phyloP scores from a whole-genome alignment of 2,329 filamentous ascomycete species.

The Aspergillus persii region DNA sequence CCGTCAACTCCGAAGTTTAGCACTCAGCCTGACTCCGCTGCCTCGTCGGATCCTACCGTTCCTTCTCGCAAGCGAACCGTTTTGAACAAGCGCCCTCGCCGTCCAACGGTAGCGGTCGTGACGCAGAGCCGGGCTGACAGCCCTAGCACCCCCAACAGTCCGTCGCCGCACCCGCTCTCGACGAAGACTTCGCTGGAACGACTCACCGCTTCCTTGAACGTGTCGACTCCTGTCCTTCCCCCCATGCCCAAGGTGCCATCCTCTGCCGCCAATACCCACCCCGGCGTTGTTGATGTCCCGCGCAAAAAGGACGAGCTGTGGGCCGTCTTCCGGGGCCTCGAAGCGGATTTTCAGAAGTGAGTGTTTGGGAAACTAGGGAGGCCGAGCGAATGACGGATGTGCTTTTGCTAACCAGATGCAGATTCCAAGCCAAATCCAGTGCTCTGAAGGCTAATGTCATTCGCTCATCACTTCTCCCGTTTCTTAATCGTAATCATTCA shows the following conservation, averaged over 20 bases:
- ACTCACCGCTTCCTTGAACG: constrained; percentile 40
- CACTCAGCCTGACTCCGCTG: constrained; percentile 19
- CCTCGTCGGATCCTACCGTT: constrained; percentile 14
- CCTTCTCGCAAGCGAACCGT: constrained; percentile 32
- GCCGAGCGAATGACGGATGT: not conserved
- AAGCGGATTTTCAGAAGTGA: constrained; percentile 66
- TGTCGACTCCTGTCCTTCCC: constrained; percentile 48
- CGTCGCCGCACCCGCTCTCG: constrained; percentile 41
- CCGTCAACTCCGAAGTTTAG: constrained; percentile 16
- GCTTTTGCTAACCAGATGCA: constrained; percentile 25
- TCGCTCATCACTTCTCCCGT: constrained; percentile 69
- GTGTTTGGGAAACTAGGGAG: constrained; percentile 15
- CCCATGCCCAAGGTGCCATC: constrained; percentile 47
- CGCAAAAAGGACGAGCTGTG: constrained; percentile 68
- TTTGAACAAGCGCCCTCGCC: constrained; percentile 37
- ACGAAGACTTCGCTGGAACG: constrained; percentile 48
- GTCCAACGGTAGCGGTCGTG: constrained; percentile 42
- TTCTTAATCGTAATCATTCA: constrained; percentile 67
- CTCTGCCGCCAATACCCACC: constrained; percentile 35
- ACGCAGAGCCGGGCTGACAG: constrained; percentile 35
- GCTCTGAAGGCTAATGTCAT: constrained; percentile 74
- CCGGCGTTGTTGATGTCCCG: constrained; percentile 33
- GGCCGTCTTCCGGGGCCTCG: constrained; percentile 65
- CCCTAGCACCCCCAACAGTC: constrained; percentile 35
- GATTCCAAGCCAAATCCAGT: constrained; percentile 71